Base-by-base conservation (phyloP, 139 green algal species). In the Deuterostichococcus epilithicus region DNA sequence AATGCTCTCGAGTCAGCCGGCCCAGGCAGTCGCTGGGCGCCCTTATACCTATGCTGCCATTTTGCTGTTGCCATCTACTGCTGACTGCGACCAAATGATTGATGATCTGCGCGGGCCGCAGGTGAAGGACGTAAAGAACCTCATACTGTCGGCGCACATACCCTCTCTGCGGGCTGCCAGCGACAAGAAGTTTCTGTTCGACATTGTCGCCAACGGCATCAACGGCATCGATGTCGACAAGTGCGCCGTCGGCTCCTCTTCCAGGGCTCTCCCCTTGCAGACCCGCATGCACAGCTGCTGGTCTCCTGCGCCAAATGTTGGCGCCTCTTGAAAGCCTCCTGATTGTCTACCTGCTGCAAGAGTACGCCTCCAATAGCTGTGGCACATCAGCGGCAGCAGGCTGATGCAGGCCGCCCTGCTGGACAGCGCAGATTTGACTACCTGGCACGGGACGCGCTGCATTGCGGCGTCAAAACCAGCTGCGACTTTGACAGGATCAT, bases 181-280 rank as follows among this genome's bases (percentile, higher is more conserved):
- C 6, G 77, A 67, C 42, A 87, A 90, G 69, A 68, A 80, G 23
- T 97, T 86, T 71, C 78, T 94, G 68, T 90, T 74, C 65, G 92
- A 97, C 70, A 94, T 97, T 36, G 91, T 95, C 34, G 88, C 88
- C 70, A 97, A 97, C 78, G 81, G 87, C 1, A 65, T 83, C 63
- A 96, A 93, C 76, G 71, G 80, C 69, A 87, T 97, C 18, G 93
- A 96, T 70, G 89, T 97, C 44, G 92, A 94, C 87, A 94, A 95
- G 78, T 72, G 83, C 34, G 52, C 28, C 30, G 58, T 52, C 8
- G 13, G 42, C 8, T 8, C 8, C 8, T 52, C 42, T 52, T 8
- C 8, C 42, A 13, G 13, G 42, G 44, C 33, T 58, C 25, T 77
- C n/a, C 20, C 37, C 44, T 77, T 59, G 25, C 23, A 35, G 10